Percentiles rank a stretch among this genome's conserved stretches.
Evolutionary conservation across 1,284 basidiomycete genomes (phyloP).

Genomic region (Puccinia triticina): DNA sequence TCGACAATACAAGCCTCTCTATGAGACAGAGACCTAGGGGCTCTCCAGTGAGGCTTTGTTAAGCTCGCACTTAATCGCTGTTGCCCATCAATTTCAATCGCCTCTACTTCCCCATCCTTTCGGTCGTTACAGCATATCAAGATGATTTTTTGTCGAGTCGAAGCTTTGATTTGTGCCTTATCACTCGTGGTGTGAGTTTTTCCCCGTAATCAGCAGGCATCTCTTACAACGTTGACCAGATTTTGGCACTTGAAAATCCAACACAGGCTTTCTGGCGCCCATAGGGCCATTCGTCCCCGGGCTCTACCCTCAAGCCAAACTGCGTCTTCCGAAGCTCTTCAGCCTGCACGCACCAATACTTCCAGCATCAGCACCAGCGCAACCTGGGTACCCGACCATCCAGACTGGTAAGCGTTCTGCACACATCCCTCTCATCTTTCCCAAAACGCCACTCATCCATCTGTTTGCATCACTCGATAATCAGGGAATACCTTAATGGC

Average conservation of each 20-base stretch:
- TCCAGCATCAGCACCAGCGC: background rate
- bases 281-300: constrained; percentile 4
- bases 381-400: background rate
- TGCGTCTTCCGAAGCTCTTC: background rate
- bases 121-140: background rate
- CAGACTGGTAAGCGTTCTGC: background rate
- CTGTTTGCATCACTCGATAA: background rate
- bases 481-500: constrained; percentile 41
- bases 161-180: background rate
- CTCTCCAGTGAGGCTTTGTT: too few relatives aligned
- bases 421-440: background rate
- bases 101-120: background rate
- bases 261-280: constrained; percentile 13
- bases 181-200: background rate
- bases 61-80: background rate
- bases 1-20: background rate
- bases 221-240: background rate
- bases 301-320: background rate
- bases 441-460: background rate
- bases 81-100: background rate
- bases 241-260: background rate
- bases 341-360: background rate
- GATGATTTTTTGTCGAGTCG: constrained; percentile 1
- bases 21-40: too few relatives aligned
- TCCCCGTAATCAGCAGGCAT: too few relatives aligned